These are phyloP conservation scores for Paramecium sonneborni DNA, from an alignment of 73 alveolate species.

Conservation along the genomic window DNA sequence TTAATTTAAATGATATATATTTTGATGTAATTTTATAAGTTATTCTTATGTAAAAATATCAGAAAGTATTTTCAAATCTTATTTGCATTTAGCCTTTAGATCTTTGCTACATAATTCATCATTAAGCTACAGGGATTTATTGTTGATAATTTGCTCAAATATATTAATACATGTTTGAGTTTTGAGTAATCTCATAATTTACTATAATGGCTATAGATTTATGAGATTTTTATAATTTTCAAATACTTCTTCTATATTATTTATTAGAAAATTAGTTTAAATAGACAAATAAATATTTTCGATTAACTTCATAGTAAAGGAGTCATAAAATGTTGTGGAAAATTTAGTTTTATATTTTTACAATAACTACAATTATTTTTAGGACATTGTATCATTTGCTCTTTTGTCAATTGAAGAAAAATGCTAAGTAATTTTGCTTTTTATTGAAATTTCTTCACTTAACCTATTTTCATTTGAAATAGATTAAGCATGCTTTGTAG, in stretches of 20 bases:
- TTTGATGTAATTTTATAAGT: not conserved
- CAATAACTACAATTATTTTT: not conserved
- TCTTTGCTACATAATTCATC: not conserved
- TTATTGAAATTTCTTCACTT: not conserved
- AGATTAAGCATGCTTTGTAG: not conserved
- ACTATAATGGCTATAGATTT: not conserved
- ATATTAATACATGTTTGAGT: not conserved
- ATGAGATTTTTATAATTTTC: not conserved
- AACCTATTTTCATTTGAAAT: not conserved
- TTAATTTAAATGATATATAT: not conserved
- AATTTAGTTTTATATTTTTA: not conserved
- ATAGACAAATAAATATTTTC: not conserved
- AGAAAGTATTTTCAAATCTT: not conserved
- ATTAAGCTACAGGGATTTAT: not conserved
- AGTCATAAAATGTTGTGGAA: not conserved
- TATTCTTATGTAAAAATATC: not conserved
- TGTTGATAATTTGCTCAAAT: not conserved
- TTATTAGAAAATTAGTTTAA: not conserved
- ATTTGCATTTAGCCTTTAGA: not conserved
- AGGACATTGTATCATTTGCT: not conserved
- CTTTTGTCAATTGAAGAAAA: not conserved
- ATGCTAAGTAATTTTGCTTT: not conserved
- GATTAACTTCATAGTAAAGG: not conserved
- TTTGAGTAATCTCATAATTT: not conserved
- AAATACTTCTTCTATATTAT: not conserved